These are phyloP conservation scores for Przewalskia tangutica DNA, from an alignment of 257 asterid species.

Conservation along the genomic window DNA sequence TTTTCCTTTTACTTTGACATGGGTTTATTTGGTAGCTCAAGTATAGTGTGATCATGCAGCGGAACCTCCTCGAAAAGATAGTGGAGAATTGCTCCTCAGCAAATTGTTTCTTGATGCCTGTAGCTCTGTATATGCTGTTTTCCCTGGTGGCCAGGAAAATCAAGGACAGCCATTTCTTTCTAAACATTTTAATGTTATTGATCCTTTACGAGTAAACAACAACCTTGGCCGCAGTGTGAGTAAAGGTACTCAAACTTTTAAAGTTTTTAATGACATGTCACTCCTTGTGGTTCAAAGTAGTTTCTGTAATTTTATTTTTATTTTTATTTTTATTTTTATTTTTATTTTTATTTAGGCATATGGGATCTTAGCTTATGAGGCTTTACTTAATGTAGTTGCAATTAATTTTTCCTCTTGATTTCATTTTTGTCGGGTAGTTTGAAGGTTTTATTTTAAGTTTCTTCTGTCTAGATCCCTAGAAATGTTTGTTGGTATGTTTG, in stretches of 20 bases:
- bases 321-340: background rate
- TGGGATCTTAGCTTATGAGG: background rate
- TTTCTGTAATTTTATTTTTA: background rate
- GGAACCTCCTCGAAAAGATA: conserved; percentile 82
- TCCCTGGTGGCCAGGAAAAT: conserved; percentile 77
- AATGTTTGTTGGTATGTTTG: background rate
- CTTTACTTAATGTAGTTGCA: background rate
- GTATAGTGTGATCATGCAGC: conserved; percentile 33
- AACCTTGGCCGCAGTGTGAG: conserved; percentile 99
- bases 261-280: background rate
- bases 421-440: background rate
- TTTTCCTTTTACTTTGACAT: background rate
- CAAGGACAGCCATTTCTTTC: conserved; percentile 80
- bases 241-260: conserved; percentile 53
- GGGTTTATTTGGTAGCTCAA: conserved; percentile 4
- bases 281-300: background rate
- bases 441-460: background rate
- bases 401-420: background rate
- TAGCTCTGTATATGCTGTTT: conserved; percentile 82
- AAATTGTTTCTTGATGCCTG: conserved; percentile 87
- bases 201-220: conserved; percentile 94
- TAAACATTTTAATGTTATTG: conserved; percentile 90
- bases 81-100: conserved; percentile 83
- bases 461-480: background rate
- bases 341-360: background rate